Base-by-base conservation (phyloP, 345 rosid genomes). In the Capsella bursapastoris region DNA sequence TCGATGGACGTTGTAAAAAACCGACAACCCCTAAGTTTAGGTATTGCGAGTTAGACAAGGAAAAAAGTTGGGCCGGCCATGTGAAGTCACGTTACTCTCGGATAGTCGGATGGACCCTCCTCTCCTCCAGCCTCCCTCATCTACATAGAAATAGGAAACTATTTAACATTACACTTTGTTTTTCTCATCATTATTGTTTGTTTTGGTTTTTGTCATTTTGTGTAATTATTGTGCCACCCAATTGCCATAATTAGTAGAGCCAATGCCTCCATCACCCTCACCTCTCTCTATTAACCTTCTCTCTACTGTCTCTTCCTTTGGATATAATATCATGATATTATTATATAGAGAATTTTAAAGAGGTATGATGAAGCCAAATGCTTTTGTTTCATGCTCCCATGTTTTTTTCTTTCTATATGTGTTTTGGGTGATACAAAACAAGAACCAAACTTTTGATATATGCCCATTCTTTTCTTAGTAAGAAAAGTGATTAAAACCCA, bases 151-250 rank as follows among this genome's bases (percentile, higher is more conserved):
- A 9, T 50, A 40, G 62, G 68, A 50, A 67, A 67, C 47, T 66
- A 16, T 59, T 43, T 32, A 12, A 22, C 69, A 75, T 60, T 60
- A 59, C 47, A 40, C 56, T 51, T 22, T 60, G 14, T 57, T 57
- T 13, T 14, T 1, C 1, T 22, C 25, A 22, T 73, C 58, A 73
- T 47, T 47, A 25, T 57, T 56, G 8, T 38, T 14, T 66, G 48
- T 29, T 40, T 74, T 45, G 40, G 28, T 29, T 49, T 61, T 75
- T 75, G 79, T 75, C 74, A 43, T 60, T 44, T 75, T 60, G 57
- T 75, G 74, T 51, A 61, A 75, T 75, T 22, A 75, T 43, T 60
- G 25, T 67, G 68, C 78, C 78, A 67, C 62, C 78, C 55, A 75
- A 75, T 68, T 43, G 22, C 67, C 78, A 74, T 74, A 48, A 66